These are phyloP conservation scores for Austroboletus eburneus DNA, from an alignment of 768 basidiomycete species.

Conservation along the genomic window DNA sequence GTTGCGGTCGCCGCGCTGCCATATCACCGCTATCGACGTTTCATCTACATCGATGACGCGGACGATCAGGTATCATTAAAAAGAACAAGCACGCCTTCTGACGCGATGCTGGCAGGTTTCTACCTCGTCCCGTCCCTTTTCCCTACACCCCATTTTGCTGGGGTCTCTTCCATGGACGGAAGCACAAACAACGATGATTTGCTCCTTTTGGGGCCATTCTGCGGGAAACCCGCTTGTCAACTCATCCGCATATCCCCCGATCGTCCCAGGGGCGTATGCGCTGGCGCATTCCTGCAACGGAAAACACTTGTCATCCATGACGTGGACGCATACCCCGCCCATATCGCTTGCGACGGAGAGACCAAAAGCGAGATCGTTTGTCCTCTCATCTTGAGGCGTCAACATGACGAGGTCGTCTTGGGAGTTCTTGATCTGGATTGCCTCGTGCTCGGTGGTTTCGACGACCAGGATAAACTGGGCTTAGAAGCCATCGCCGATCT, in stretches of 20 bases:
- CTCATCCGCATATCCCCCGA: constrained; percentile 60
- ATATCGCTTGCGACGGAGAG: constrained; percentile 90
- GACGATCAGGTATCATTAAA: no score
- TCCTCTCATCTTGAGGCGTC: constrained; percentile 51
- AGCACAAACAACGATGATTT: constrained; percentile 5
- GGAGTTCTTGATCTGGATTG: constrained; percentile 89
- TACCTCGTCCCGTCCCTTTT: constrained; percentile 70
- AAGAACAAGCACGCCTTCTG: constrained; percentile 12
- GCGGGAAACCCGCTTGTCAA: constrained; percentile 89
- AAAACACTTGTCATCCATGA: constrained; percentile 66
- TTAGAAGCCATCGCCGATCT: constrained; percentile 68
- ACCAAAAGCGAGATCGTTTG: constrained; percentile 90
- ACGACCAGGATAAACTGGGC: constrained; percentile 72
- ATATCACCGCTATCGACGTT: not conserved
- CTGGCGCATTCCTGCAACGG: constrained; percentile 61
- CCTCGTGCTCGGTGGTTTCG: constrained; percentile 64
- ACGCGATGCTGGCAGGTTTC: constrained; percentile 58
- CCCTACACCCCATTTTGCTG: constrained; percentile 39
- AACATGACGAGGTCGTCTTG: constrained; percentile 34
- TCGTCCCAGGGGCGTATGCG: constrained; percentile 75
- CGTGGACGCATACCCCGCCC: constrained; percentile 81
- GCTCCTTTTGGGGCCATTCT: constrained; percentile 79
- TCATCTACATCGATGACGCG: no score
- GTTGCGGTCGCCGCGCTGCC: not conserved
- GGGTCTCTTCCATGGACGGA: constrained; percentile 5